These are phyloP conservation scores for Fusarium sarcochroum DNA, from an alignment of 2,329 filamentous ascomycete species.

Conservation along the genomic window DNA sequence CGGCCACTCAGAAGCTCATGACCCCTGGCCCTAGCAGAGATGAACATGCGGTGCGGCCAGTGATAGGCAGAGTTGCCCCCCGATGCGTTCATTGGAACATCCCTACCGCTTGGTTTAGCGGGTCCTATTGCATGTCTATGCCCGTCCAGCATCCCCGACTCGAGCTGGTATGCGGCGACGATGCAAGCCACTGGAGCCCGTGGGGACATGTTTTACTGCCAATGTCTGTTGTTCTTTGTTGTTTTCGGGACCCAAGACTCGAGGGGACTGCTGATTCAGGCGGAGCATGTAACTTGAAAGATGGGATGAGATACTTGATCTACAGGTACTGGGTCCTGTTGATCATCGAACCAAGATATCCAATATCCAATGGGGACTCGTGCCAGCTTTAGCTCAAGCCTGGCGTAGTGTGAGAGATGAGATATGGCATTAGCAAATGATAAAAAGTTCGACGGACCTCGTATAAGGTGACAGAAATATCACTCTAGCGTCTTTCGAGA, in stretches of 20 bases:
- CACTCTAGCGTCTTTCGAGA: not conserved
- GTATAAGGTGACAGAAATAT: constrained; percentile 17
- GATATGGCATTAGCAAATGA: constrained; percentile 17
- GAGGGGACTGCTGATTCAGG: constrained; percentile 12
- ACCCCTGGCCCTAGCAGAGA: constrained; percentile 36
- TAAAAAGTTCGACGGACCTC: not conserved
- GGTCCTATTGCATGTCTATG: constrained; percentile 11
- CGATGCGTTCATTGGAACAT: constrained; percentile 2
- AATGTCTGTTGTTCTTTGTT: constrained; percentile 11
- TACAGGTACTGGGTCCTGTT: constrained; percentile 26
- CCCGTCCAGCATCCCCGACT: not conserved
- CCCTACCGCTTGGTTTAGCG: not conserved
- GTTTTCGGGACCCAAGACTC: constrained; percentile 8
- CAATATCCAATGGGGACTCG: constrained; percentile 13
- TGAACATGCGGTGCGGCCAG: constrained; percentile 31
- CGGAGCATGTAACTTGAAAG: not conserved
- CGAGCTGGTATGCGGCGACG: constrained; percentile 25
- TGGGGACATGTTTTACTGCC: constrained; percentile 4
- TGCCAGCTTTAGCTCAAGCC: constrained; percentile 7
- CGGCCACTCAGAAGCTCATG: constrained; percentile 33
- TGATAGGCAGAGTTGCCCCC: constrained; percentile 32
- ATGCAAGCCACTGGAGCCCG: constrained; percentile 30
- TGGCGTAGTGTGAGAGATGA: constrained; percentile 16
- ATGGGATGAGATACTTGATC: constrained; percentile 32
- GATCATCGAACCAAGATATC: constrained; percentile 31